These are phyloP conservation scores for Capronia coronata DNA, from an alignment of 2,329 filamentous ascomycete genomes.

Conservation along the genomic window DNA sequence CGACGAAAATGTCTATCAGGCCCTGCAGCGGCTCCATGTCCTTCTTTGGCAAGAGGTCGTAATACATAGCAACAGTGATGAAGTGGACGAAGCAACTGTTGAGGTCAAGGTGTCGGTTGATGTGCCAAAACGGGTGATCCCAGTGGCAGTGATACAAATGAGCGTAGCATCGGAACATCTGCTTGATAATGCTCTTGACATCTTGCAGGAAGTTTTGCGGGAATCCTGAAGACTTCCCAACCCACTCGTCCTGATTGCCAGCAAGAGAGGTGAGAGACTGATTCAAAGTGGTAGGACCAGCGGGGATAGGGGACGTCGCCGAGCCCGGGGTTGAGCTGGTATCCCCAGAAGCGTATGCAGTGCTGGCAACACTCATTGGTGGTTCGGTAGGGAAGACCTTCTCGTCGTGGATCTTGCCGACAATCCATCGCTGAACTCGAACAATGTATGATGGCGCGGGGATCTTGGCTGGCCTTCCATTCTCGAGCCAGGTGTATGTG, in stretches of 20 bases:
- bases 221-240: constrained; percentile 89
- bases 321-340: constrained; percentile 40
- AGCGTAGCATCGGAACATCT: constrained; percentile 98
- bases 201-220: constrained; percentile 82
- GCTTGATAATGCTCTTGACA: constrained; percentile 88
- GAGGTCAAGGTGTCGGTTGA: constrained; percentile 63
- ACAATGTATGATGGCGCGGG: constrained; percentile 91
- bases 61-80: constrained; percentile 69
- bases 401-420: constrained; percentile 86
- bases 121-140: constrained; percentile 72
- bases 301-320: constrained; percentile 38
- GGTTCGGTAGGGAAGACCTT: constrained; percentile 85
- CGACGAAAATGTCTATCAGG: constrained; percentile 83
- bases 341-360: constrained; percentile 50
- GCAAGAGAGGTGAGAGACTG: constrained; percentile 57
- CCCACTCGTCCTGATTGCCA: constrained; percentile 63
- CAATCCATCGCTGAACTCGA: constrained; percentile 94
- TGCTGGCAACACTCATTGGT: constrained; percentile 53
- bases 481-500: constrained; percentile 94
- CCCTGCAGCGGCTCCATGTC: constrained; percentile 96
- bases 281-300: constrained; percentile 43
- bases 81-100: constrained; percentile 88
- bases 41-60: constrained; percentile 77
- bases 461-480: constrained; percentile 80
- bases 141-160: constrained; percentile 98